Conservation (phyloP, 73 alveolate species). For the Urostyla sp. region DNA sequence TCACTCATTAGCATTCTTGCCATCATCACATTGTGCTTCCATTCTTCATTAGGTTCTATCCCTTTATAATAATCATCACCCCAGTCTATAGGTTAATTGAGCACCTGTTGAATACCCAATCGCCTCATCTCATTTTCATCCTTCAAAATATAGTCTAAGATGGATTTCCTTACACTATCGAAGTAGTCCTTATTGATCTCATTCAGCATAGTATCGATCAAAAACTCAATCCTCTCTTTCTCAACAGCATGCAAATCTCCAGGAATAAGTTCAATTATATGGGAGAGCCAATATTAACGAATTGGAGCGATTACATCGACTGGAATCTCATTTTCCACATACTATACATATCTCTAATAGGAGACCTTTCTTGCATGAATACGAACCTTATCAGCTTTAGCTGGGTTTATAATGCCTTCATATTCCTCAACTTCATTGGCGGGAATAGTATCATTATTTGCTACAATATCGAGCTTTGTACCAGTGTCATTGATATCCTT, state of each 20-base stretch:
- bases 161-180: constrained; percentile 79
- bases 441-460: constrained; percentile 76
- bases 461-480: constrained; percentile 78
- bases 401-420: constrained; percentile 70
- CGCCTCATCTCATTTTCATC: constrained; percentile 87
- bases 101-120: constrained; percentile 83
- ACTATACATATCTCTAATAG: constrained; percentile 82
- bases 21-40: constrained; percentile 94
- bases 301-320: constrained; percentile 94
- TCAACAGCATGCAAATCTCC: constrained; percentile 84
- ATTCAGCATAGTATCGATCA: constrained; percentile 87
- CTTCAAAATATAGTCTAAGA: constrained; percentile 87
- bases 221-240: constrained; percentile 73
- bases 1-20: constrained; percentile 92
- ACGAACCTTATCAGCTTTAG: constrained; percentile 57
- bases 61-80: constrained; percentile 88
- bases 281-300: constrained; percentile 89
- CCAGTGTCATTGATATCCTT: constrained; percentile 76
- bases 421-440: constrained; percentile 82
- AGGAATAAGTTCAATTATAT: constrained; percentile 89
- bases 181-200: constrained; percentile 90
- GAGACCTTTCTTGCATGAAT: constrained; percentile 80
- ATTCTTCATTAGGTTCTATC: constrained; percentile 87
- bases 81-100: constrained; percentile 86
- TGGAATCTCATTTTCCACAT: constrained; percentile 90